Base-by-base conservation (phyloP, 164 flowering plant species). In the Stephania cephalantha region DNA sequence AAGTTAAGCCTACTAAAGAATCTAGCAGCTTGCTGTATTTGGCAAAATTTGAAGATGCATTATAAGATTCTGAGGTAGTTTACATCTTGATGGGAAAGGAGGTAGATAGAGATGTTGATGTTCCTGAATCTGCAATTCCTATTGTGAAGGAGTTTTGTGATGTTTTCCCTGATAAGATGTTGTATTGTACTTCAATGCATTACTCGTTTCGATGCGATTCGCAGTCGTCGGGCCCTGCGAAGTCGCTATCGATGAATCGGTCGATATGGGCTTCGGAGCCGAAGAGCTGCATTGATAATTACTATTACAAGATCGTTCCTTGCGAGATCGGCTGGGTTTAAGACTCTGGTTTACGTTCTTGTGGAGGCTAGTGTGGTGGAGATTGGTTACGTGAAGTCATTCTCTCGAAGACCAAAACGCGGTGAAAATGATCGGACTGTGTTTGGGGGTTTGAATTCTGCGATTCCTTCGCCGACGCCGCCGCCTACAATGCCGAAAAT, bases 291-390 rank as follows among this genome's bases (percentile, higher is more conserved):
- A 75, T 64, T 50, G 86, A 83, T 31, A 82, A 89, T 46, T 94
- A 87, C 45, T n/a, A 79, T 80, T 12, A 82, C 88, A 0, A 86
- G 98, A 50, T 81, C 86, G 2, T 77, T 76, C 78, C 75, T 94
- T 50, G 94, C 94, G 0, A 84, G 77, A 66, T 80, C 75, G 9
- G 96, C 90, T 52, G 85, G 89, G 7, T 73, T 92, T 30, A 81
- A 81, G 71, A 91, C 98, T 0, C 76, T 88, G 18, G 89, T 85
- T 30, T 87, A 86, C 82, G 87, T 94, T 22, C 97, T 97, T 3
- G 73, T 87, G 31, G 90, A 89, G 68, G 74, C 84, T 12, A 97
- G 98, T 42, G 93, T 94, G 48, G 78, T 94, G 46, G 98, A 94
- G 82, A 81, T 94, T 67, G 97, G 93, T 68, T 89, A 96, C 0